Conservation (phyloP, 2,329 filamentous ascomycete species). For the Cladophialophora yegresii region DNA sequence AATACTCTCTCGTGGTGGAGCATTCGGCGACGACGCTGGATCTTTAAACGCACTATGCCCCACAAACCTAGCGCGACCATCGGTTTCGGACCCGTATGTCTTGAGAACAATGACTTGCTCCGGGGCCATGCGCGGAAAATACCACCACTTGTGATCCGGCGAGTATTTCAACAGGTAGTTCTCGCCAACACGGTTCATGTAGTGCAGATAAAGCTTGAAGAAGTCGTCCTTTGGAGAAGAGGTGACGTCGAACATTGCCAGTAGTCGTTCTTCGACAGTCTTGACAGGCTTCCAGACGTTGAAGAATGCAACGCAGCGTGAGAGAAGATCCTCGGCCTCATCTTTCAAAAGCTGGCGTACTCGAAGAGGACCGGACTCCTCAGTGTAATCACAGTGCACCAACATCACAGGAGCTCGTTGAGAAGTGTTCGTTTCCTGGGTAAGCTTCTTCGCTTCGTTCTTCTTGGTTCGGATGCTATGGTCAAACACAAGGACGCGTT, state of each 20-base stretch:
- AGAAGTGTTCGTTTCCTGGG: conserved; percentile 38
- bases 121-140: conserved; percentile 45
- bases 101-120: conserved; percentile 46
- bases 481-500: conserved; percentile 53
- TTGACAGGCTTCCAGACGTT: conserved; percentile 56
- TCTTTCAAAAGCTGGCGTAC: conserved; percentile 50
- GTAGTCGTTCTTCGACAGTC: conserved; percentile 45
- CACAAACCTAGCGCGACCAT: conserved; percentile 43
- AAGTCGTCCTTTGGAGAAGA: conserved; percentile 44
- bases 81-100: conserved; percentile 44
- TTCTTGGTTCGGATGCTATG: conserved; percentile 51
- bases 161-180: conserved; percentile 46
- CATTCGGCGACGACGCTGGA: conserved; percentile 40
- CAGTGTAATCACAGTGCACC: conserved; percentile 51
- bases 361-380: conserved; percentile 47
- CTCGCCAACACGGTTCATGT: conserved; percentile 45
- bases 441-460: conserved; percentile 33
- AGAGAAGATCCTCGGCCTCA: conserved; percentile 48
- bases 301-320: conserved; percentile 52
- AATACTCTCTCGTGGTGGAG: conserved; percentile 43
- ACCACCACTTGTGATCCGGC: conserved; percentile 45
- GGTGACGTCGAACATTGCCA: conserved; percentile 47
- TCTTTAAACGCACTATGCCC: conserved; percentile 47
- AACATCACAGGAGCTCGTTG: conserved; percentile 35
- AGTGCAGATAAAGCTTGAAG: conserved; percentile 47